These are phyloP conservation scores for Ensete ventricosum DNA, from an alignment of 176 grass and related monocot species.

Conservation along the genomic window DNA sequence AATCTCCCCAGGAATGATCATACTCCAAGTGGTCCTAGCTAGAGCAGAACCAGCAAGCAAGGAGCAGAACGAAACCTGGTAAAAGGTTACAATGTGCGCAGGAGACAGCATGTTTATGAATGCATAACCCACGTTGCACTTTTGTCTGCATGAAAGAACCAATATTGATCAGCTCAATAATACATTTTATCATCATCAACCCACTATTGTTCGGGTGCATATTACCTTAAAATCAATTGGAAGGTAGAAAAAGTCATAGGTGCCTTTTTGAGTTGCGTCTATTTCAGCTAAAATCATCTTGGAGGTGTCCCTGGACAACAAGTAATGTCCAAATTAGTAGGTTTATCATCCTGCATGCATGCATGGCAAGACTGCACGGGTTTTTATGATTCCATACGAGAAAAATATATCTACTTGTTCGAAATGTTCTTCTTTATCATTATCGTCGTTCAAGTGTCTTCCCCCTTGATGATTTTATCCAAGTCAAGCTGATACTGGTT, in stretches of 20 bases:
- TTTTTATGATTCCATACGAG: not conserved
- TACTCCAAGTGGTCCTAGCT: no score
- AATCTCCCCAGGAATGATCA: no score
- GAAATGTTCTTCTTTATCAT: conserved; percentile 56
- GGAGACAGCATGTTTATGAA: conserved; percentile 38
- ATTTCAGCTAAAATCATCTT: conserved; percentile 40
- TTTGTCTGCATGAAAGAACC: conserved; percentile 25
- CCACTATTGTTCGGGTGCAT: not conserved
- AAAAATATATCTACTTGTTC: conserved; percentile 4
- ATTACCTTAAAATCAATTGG: conserved; percentile 42
- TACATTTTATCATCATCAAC: not conserved
- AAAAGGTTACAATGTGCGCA: conserved; percentile 28
- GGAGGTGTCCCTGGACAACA: conserved; percentile 33
- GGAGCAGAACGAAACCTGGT: conserved; percentile 24
- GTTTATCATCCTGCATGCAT: not conserved
- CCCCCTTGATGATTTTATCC: conserved; percentile 39
- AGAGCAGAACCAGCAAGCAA: no score
- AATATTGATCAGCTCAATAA: conserved; percentile 12
- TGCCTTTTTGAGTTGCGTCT: conserved; percentile 35
- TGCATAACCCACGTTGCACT: conserved; percentile 47
- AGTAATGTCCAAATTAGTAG: not conserved
- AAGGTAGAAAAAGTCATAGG: conserved; percentile 43
- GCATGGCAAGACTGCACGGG: not conserved
- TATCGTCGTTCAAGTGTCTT: conserved; percentile 40
- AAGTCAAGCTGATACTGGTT: conserved; percentile 42